These are phyloP conservation scores for Abrus precatorius DNA, from an alignment of 306 rosid species.

Conservation along the genomic window DNA sequence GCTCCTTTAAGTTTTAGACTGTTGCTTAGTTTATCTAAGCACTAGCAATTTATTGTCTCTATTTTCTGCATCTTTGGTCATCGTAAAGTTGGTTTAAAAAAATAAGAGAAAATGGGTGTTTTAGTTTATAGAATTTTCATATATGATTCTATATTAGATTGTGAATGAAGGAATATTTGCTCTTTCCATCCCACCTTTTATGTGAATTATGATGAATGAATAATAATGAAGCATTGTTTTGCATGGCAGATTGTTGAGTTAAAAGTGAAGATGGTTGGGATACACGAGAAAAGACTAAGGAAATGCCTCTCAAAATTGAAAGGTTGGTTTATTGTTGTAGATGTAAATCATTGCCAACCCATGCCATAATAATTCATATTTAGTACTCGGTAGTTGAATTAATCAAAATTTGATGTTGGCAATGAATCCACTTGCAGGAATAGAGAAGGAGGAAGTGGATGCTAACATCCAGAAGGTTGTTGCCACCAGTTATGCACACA, in stretches of 20 bases:
- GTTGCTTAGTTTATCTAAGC: not conserved
- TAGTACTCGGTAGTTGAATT: not conserved
- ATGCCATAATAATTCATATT: not conserved
- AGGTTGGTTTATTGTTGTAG: conserved; percentile 46
- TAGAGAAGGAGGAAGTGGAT: conserved; percentile 80
- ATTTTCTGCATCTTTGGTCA: not conserved
- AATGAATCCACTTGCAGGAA: conserved; percentile 51
- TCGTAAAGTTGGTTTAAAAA: not conserved
- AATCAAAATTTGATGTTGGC: not conserved
- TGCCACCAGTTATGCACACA: conserved; percentile 63
- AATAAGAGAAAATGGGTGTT: conserved; percentile 4
- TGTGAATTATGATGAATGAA: not conserved
- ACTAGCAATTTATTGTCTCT: not conserved
- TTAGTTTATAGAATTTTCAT: conserved; percentile 4
- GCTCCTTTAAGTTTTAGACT: not conserved
- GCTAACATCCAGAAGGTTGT: conserved; percentile 66
- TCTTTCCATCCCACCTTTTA: not conserved
- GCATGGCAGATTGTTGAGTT: conserved; percentile 67
- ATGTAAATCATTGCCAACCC: not conserved
- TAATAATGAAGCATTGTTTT: not conserved
- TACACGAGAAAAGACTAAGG: conserved; percentile 75
- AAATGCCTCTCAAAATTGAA: conserved; percentile 68
- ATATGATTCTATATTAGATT: not conserved
- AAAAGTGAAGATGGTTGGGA: conserved; percentile 81
- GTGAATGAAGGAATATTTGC: not conserved